These are phyloP conservation scores for Echria macrotheca DNA, from an alignment of 495 filamentous ascomycete genomes.

Conservation along the genomic window DNA sequence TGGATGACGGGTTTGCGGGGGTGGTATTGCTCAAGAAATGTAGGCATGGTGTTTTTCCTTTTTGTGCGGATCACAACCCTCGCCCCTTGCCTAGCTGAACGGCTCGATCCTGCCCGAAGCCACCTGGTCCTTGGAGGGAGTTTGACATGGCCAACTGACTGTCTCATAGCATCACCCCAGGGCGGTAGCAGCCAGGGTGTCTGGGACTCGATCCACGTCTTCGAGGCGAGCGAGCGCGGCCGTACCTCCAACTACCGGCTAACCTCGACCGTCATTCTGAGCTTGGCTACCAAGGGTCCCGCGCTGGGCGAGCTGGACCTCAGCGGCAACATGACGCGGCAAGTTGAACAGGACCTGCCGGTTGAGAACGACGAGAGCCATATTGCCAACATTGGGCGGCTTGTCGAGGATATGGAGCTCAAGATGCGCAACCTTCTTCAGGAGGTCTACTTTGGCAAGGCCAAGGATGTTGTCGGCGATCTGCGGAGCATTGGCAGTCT, in stretches of 20 bases:
- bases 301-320: conserved; percentile 86
- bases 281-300: conserved; percentile 65
- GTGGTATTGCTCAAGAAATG: conserved; percentile 94
- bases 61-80: neutral
- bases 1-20: conserved; percentile 97
- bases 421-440: conserved; percentile 99
- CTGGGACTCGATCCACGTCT: conserved; percentile 99
- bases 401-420: conserved; percentile 99
- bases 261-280: conserved; percentile 92
- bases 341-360: conserved; percentile 84
- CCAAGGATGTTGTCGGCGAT: conserved; percentile 98
- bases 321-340: conserved; percentile 94
- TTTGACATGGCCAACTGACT: neutral
- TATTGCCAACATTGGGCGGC: conserved; percentile 87
- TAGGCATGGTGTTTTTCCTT: conserved; percentile 33
- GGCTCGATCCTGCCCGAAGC: neutral
- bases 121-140: neutral
- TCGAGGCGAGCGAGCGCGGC: conserved; percentile 87
- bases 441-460: conserved; percentile 99
- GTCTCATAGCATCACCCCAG: conserved; percentile 24
- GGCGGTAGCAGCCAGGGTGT: conserved; percentile 65
- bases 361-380: conserved; percentile 89
- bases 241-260: conserved; percentile 95
- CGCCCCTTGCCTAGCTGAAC: neutral
- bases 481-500: conserved; percentile 83